Evolutionary conservation across 768 basidiomycete genomes (phyloP).

Genomic region (Leucocoprinus leucothites): DNA sequence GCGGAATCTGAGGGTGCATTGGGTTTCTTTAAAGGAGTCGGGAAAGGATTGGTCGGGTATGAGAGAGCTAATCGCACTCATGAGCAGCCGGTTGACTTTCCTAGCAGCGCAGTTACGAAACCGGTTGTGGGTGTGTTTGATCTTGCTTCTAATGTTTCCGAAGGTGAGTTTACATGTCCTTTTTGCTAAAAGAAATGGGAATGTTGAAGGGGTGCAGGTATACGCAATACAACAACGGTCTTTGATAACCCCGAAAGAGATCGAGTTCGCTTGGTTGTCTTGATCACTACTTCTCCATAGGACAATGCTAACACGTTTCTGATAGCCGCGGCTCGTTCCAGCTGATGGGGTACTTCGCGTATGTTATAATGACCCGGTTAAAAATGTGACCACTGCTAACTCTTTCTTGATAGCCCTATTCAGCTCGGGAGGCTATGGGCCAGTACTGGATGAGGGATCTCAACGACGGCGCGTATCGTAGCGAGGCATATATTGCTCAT

Average conservation of each 20-base stretch:
- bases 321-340: constrained; percentile 80
- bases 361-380: constrained; percentile 24
- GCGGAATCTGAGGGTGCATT: constrained; percentile 92
- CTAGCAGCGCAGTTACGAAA: constrained; percentile 81
- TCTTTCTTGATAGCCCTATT: constrained; percentile 63
- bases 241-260: constrained; percentile 92
- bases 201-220: constrained; percentile 46
- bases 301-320: background rate
- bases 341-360: constrained; percentile 87
- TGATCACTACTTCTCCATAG: constrained; percentile 5
- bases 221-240: constrained; percentile 97
- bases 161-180: constrained; percentile 51
- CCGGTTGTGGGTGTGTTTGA: constrained; percentile 97
- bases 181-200: background rate
- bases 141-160: constrained; percentile 89
- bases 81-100: background rate
- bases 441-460: constrained; percentile 98
- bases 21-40: constrained; percentile 98
- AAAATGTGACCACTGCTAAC: background rate
- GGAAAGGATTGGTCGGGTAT: constrained; percentile 94
- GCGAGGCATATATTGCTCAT: constrained; percentile 88
- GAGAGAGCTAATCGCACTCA: constrained; percentile 13
- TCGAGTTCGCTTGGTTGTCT: constrained; percentile 70
- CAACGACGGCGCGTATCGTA: constrained; percentile 82
- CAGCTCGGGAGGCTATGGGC: constrained; percentile 84